phyloP scores from a whole-genome alignment of 1,284 basidiomycete species.

The Puccinia coronata region DNA sequence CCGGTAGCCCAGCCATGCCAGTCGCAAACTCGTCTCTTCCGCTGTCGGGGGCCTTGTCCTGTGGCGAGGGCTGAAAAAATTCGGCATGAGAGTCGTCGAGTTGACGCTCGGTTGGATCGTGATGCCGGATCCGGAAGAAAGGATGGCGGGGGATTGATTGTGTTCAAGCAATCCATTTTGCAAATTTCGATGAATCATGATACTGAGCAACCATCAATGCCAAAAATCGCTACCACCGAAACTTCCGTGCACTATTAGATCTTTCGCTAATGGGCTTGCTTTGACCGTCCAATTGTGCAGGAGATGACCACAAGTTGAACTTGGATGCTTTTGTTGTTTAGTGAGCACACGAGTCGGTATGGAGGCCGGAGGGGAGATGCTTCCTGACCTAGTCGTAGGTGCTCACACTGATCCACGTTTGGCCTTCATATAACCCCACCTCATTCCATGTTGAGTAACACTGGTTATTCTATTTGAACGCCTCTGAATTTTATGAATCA shows the following conservation, averaged over 20 bases:
- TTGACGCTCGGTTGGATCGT: constrained; percentile 4
- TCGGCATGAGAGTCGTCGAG: constrained; percentile 24
- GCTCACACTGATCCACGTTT: constrained; percentile 4
- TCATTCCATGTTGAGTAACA: constrained; percentile 16
- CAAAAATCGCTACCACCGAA: neutral
- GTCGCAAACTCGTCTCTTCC: constrained; percentile 9
- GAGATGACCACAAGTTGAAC: neutral
- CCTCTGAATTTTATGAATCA: constrained; percentile 14
- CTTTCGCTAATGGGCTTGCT: neutral
- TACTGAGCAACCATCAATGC: constrained; percentile 22
- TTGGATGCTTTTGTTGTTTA: neutral
- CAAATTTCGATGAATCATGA: constrained; percentile 26
- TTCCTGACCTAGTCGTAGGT: neutral
- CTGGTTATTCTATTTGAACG: neutral
- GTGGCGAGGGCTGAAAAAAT: constrained; percentile 1
- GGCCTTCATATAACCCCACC: constrained; percentile 11
- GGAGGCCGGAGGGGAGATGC: neutral
- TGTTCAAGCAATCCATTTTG: constrained; percentile 23
- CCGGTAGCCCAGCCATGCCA: constrained; percentile 37
- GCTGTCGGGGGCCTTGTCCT: constrained; percentile 15
- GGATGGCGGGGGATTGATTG: constrained; percentile 8
- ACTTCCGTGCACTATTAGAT: neutral
- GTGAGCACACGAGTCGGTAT: neutral
- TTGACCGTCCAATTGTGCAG: neutral
- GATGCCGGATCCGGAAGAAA: neutral